Evolutionary conservation across 1,284 basidiomycete genomes (phyloP), one percentile per base, ranked within the genome.

Genomic region (Malassezia vespertilionis): DNA sequence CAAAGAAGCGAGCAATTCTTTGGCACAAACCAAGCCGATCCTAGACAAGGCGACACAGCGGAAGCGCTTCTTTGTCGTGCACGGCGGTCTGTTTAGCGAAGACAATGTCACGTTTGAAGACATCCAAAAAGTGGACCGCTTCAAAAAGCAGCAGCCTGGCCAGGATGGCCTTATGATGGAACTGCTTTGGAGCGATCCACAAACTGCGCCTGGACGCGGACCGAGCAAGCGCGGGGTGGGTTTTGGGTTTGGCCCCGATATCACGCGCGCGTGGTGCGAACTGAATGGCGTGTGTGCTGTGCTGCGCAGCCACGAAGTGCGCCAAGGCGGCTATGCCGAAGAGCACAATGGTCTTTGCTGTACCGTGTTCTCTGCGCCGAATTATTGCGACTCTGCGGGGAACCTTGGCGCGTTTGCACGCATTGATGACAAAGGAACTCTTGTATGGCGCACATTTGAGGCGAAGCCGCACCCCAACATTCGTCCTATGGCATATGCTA

Each of bases 161-260:
- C 84, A 87, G 58, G 86, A 88, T 61, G 93, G 93, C 1, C 74
- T 97, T 43, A 96, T 97, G 86, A 89, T 87, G 66, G 77, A 77
- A 44, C 45, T 70, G 40, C 60, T 72, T 3, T 72, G 69, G 69
- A 93, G 88, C 7, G 93, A 97, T 74, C 91, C 93, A 20, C 91
- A 96, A 72, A 82, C 83, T 33, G 71, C 76, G 35, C 81, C 80
- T 11, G 93, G 93, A n/a, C 81, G 93, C 31, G 90, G 90, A 0
- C 91, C 91, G 4, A 90, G 86, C 65, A 97, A 97, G 77, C 81
- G 93, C 41, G 91, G 91, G 54, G 89, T 96, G 41, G 91, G 93
- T 15, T 82, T 93, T 55, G 82, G 85, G 8, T 97, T 97, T 72
- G 91, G 91, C 14, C 91, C 91, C 1, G 63, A 65, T 39, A 62